A percentile compares a stretch with the other conserved stretches of the same genome.
Conservation (phyloP, 2,329 filamentous ascomycete species). For the Polychaeton citri region DNA sequence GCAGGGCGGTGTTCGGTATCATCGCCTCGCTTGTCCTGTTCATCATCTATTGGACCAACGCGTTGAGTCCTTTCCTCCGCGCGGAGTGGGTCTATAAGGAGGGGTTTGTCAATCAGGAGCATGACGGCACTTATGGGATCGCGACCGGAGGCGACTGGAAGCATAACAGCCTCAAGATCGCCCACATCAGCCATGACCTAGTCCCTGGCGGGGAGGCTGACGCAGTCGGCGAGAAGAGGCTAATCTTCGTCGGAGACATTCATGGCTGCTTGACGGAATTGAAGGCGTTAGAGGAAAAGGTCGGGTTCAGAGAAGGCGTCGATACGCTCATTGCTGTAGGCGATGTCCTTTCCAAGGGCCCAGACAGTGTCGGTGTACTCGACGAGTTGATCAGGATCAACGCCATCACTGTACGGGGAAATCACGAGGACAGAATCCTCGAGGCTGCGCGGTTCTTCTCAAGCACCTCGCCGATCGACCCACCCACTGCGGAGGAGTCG, state of each 20-base stretch:
- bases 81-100: slow-evolving; percentile 21
- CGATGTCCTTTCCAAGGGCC: slow-evolving; percentile 76
- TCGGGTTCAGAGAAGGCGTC: slow-evolving; percentile 45
- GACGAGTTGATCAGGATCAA: slow-evolving; percentile 58
- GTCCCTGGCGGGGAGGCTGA: slow-evolving; percentile 21
- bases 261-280: slow-evolving; percentile 69
- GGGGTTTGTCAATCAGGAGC: slow-evolving; percentile 16
- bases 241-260: slow-evolving; percentile 82
- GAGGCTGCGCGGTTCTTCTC: slow-evolving; percentile 23
- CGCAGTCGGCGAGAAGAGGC: slow-evolving; percentile 35
- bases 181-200: slow-evolving; percentile 31
- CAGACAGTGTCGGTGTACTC: slow-evolving; percentile 67
- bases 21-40: slow-evolving; percentile 11
- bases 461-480: slow-evolving; percentile 1
- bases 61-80: slow-evolving; percentile 23
- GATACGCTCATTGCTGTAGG: slow-evolving; percentile 70
- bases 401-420: slow-evolving; percentile 76
- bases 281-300: slow-evolving; percentile 49
- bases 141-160: slow-evolving; percentile 12
- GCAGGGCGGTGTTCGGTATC: slow-evolving; percentile 14
- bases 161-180: slow-evolving; percentile 19
- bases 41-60: slow-evolving; percentile 22
- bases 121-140: slow-evolving; percentile 17
- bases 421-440: slow-evolving; percentile 83
- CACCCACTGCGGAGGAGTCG: neutral